A percentile compares a stretch with the other conserved stretches of the same genome.
Evolutionary conservation across 2,329 filamentous ascomycete species (phyloP).

Genomic region (Decorospora gaudefroyi): DNA sequence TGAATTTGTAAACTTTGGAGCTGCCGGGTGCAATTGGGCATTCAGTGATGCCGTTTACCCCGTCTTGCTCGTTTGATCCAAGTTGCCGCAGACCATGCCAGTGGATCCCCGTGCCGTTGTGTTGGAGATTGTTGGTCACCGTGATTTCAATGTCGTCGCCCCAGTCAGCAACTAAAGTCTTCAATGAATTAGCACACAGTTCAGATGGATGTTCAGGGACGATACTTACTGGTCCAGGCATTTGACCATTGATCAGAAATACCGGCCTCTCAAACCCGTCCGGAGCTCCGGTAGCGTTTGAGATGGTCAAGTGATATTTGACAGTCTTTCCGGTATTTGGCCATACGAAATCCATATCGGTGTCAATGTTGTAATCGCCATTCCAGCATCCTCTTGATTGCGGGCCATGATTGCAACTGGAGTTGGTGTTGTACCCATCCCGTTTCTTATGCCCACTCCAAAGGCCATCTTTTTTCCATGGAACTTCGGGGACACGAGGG

Average conservation of each 20-base stretch:
- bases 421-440: constrained; percentile 21
- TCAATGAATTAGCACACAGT: constrained; percentile 26
- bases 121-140: constrained; percentile 43
- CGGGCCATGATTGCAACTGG: constrained; percentile 32
- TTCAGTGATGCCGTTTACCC: constrained; percentile 59
- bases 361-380: constrained; percentile 48
- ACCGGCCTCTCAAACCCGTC: constrained; percentile 53
- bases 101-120: constrained; percentile 58
- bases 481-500: constrained; percentile 21
- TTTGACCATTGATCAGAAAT: constrained; percentile 53
- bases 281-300: constrained; percentile 51
- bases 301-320: constrained; percentile 53
- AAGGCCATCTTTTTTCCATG: constrained; percentile 31
- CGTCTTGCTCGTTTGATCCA: constrained; percentile 51
- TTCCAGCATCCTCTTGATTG: constrained; percentile 31
- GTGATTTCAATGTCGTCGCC: constrained; percentile 49
- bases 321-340: constrained; percentile 50
- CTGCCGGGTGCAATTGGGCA: constrained; percentile 68
- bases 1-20: constrained; percentile 41
- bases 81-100: constrained; percentile 58
- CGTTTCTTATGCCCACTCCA: constrained; percentile 12
- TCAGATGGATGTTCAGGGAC: background rate
- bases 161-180: constrained; percentile 51
- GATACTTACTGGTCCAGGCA: constrained; percentile 53
- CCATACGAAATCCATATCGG: constrained; percentile 52